Conservation (phyloP, 1,284 basidiomycete genomes). For the Apiotrichum siamense region DNA sequence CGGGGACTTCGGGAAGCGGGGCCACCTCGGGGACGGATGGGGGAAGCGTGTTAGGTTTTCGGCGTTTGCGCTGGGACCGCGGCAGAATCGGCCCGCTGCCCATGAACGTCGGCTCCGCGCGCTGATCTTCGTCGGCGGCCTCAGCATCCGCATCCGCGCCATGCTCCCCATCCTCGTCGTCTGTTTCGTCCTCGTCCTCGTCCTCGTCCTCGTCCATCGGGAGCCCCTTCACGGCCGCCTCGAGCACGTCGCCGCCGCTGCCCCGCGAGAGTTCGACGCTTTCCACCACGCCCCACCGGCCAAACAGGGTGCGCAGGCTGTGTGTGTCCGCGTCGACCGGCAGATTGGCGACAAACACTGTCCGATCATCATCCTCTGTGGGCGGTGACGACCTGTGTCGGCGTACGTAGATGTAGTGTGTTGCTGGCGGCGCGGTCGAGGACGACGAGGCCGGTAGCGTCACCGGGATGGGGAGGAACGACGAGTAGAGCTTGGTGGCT, state of each 20-base stretch:
- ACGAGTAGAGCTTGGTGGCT: conserved; percentile 28
- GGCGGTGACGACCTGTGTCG: conserved; percentile 16
- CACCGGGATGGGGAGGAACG: conserved; percentile 34
- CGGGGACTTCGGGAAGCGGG: conserved; percentile 28
- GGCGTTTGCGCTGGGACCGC: conserved; percentile 15
- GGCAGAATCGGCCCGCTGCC: conserved; percentile 36
- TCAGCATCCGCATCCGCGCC: conserved; percentile 26
- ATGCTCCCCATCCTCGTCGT: conserved; percentile 48
- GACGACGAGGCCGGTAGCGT: conserved; percentile 18
- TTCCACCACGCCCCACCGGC: conserved; percentile 67
- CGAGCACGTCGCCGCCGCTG: conserved; percentile 28
- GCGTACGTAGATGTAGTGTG: conserved; percentile 41
- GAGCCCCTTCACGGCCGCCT: conserved; percentile 29
- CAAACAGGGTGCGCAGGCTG: conserved; percentile 67
- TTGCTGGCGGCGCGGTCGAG: conserved; percentile 14
- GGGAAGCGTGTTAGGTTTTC: conserved; percentile 54
- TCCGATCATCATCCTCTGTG: conserved; percentile 50
- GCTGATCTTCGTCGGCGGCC: conserved; percentile 42
- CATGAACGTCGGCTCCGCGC: conserved; percentile 47
- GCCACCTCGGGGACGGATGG: conserved; percentile 49
- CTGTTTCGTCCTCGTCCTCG: conserved; percentile 43
- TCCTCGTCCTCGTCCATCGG: conserved; percentile 24
- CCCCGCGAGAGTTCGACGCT: conserved; percentile 55
- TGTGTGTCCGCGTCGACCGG: conserved; percentile 76
- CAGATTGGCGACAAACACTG: conserved; percentile 77